Conservation (phyloP, 2,329 filamentous ascomycete species). For the Pseudogymnoascus sp. region DNA sequence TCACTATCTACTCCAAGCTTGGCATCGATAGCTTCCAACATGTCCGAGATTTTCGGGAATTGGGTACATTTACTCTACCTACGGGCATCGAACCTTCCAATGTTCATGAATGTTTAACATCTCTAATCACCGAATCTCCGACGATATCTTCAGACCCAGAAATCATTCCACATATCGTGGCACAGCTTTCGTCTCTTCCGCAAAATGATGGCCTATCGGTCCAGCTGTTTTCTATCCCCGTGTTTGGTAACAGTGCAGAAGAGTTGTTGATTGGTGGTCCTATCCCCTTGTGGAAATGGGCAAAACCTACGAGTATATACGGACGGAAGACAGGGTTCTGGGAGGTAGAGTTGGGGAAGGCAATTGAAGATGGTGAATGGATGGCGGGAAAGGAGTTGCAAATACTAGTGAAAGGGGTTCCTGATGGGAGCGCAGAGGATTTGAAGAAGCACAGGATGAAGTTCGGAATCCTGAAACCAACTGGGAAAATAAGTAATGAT, state of each 20-base stretch:
- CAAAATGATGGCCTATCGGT: background rate
- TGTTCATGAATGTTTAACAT: background rate
- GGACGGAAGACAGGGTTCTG: background rate
- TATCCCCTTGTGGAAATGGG: background rate
- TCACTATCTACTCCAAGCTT: background rate
- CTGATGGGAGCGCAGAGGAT: background rate
- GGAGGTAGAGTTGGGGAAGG: background rate
- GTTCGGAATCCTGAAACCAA: background rate
- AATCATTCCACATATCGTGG: background rate
- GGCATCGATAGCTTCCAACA: background rate
- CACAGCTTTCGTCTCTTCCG: background rate
- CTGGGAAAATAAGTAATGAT: background rate
- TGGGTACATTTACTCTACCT: background rate
- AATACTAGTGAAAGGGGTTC: background rate
- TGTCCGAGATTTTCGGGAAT: background rate
- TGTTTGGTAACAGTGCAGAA: background rate
- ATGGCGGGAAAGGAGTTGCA: background rate
- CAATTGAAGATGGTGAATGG: constrained; percentile 4
- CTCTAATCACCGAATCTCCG: background rate
- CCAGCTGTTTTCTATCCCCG: background rate
- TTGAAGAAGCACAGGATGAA: background rate
- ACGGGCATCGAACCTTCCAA: background rate
- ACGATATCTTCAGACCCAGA: background rate
- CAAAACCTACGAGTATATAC: background rate
- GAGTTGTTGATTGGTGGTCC: background rate